Evolutionary conservation across 179 eudicot species (phyloP).

Genomic region (Beta corolliflora): DNA sequence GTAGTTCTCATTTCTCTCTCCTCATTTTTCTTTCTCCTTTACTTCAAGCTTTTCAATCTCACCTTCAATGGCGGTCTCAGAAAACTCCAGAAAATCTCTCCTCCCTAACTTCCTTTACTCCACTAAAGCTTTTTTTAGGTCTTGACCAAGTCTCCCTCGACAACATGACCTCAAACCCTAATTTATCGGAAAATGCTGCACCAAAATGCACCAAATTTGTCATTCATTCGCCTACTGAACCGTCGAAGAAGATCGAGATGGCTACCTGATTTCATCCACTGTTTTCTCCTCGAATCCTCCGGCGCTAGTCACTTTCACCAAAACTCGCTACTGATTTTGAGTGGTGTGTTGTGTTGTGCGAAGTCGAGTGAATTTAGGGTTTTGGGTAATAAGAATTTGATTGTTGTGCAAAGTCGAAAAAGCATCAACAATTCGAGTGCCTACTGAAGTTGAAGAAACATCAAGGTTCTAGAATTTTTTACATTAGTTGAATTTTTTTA

Average conservation of each 20-base stretch:
- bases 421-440: too few relatives aligned
- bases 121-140: slow-evolving; percentile 13
- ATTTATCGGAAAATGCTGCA: slow-evolving; percentile 12
- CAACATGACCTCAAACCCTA: slow-evolving; percentile 16
- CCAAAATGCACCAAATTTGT: slow-evolving; percentile 17
- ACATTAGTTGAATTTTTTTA: too few relatives aligned
- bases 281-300: too few relatives aligned
- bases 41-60: not conserved
- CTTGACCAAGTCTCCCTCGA: slow-evolving; percentile 13
- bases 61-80: slow-evolving; percentile 30
- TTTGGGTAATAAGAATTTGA: too few relatives aligned
- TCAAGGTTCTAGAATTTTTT: too few relatives aligned
- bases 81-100: slow-evolving; percentile 30
- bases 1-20: not conserved
- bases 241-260: slow-evolving; percentile 57
- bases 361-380: too few relatives aligned
- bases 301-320: too few relatives aligned
- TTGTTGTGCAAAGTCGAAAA: too few relatives aligned
- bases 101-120: slow-evolving; percentile 40
- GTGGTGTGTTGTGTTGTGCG: too few relatives aligned
- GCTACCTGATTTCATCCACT: too few relatives aligned
- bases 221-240: slow-evolving; percentile 38
- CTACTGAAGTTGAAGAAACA: too few relatives aligned
- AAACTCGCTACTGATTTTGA: too few relatives aligned
- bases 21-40: not conserved